These are phyloP conservation scores for Chalciporus pseudorubinellus DNA, from an alignment of 768 basidiomycete genomes.

Conservation along the genomic window DNA sequence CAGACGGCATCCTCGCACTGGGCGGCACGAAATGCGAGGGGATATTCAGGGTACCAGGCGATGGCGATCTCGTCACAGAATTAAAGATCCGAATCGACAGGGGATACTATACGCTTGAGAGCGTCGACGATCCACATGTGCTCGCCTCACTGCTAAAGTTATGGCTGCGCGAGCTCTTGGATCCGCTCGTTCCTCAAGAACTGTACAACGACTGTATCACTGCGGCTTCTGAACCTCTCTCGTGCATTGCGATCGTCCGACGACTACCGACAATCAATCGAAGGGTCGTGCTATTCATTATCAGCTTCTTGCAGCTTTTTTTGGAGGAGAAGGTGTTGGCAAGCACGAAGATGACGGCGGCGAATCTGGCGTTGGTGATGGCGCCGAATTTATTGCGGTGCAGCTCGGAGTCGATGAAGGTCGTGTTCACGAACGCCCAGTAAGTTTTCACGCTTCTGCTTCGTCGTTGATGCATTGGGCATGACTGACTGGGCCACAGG, in stretches of 20 bases:
- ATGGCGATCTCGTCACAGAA: conserved; percentile 83
- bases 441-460: conserved; percentile 41
- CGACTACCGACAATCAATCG: conserved; percentile 83
- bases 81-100: conserved; percentile 88
- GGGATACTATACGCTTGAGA: conserved; percentile 87
- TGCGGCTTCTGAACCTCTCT: conserved; percentile 59
- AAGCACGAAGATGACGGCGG: conserved; percentile 86
- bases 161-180: conserved; percentile 89
- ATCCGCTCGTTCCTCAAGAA: conserved; percentile 89
- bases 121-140: conserved; percentile 87
- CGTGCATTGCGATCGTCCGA: conserved; percentile 71
- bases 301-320: conserved; percentile 91
- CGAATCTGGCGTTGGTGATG: conserved; percentile 87
- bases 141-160: conserved; percentile 88
- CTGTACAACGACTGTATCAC: conserved; percentile 89
- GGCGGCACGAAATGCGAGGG: conserved; percentile 86
- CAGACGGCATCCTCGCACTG: conserved; percentile 85
- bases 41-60: conserved; percentile 91
- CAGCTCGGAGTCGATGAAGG: conserved; percentile 80
- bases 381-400: conserved; percentile 88
- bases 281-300: conserved; percentile 80
- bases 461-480: conserved; percentile 2
- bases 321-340: conserved; percentile 70
- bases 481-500: conserved; percentile 36
- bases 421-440: conserved; percentile 92